Conservation (phyloP, 768 basidiomycete species). For the Mycena rosella region DNA sequence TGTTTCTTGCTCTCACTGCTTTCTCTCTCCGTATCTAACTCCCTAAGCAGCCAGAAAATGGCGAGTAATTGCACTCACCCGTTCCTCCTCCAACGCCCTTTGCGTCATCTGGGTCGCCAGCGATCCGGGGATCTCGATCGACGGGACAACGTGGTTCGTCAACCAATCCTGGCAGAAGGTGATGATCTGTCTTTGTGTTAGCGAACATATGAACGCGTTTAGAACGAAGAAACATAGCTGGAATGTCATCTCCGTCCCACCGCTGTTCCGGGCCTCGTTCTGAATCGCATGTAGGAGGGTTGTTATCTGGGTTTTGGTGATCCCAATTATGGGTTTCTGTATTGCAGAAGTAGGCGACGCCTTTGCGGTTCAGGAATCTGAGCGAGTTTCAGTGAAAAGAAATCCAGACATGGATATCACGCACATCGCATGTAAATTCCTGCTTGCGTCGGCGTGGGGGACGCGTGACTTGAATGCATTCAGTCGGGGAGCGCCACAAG, state of each 20-base stretch:
- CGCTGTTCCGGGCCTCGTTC: slow-evolving; percentile 71
- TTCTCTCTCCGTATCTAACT: slow-evolving; percentile 55
- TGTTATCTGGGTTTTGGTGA: slow-evolving; percentile 68
- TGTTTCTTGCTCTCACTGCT: slow-evolving; percentile 67
- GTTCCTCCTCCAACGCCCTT: slow-evolving; percentile 78
- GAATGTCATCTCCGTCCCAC: slow-evolving; percentile 85
- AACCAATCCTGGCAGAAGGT: slow-evolving; percentile 82
- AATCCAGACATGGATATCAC: slow-evolving; percentile 37
- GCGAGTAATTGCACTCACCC: slow-evolving; percentile 52
- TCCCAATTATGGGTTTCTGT: slow-evolving; percentile 72
- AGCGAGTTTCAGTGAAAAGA: slow-evolving; percentile 9
- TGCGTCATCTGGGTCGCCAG: slow-evolving; percentile 84
- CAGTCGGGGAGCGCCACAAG: slow-evolving; percentile 73
- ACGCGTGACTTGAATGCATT: slow-evolving; percentile 85
- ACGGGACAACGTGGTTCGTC: slow-evolving; percentile 64
- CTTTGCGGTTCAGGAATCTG: slow-evolving; percentile 82
- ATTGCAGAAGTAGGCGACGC: slow-evolving; percentile 77
- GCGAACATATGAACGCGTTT: not conserved
- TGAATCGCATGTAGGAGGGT: slow-evolving; percentile 72
- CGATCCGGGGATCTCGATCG: slow-evolving; percentile 73
- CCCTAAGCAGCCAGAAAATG: not conserved
- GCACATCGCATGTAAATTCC: slow-evolving; percentile 79
- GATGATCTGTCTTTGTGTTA: slow-evolving; percentile 68
- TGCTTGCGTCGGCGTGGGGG: slow-evolving; percentile 70
- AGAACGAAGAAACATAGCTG: slow-evolving; percentile 58